Base-by-base conservation (phyloP, 306 rosid species). In the Rosa lucieae region DNA sequence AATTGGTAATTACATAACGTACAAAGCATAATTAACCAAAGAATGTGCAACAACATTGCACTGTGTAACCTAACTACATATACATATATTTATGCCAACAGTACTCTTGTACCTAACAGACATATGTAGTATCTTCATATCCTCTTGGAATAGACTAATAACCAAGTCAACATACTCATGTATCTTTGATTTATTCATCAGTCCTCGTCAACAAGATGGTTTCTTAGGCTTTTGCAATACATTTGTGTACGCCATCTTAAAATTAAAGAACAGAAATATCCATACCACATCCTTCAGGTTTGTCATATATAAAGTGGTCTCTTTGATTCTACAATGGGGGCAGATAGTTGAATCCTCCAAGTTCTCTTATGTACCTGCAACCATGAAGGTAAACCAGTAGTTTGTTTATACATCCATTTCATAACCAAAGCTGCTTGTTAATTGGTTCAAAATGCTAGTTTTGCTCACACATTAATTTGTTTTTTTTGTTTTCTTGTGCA, bases 301-400 rank as follows among this genome's bases (percentile, higher is more conserved):
- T 18, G 61, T 53, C 5, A 67, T 67, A 67, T 67, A 67, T 67
- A 67, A 39, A 39, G 11, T 7, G 29, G 48, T 3, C 0, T 42
- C 44, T 15, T 67, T 18, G 21, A 40, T 40, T 67, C 29, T 67
- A 66, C 70, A 66, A 67, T 67, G 72, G 29, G 29, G 49, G 72
- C 12, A 67, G 13, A 39, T 18, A 18, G 29, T 67, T 40, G 72
- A 67, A 67, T 67, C 7, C 26, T 15, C 21, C 26, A 8, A 39
- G 5, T 18, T 40, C 49, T 67, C 70, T 2, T 23, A 23, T 23
- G 1, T 2, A 7, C 7, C 23, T 18, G 49, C 49, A n/a, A 20
- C 29, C 72, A 67, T 67, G 72, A 67, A 67, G 72, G 72, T 67
- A 67, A n/a, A 53, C 59, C 62, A 20, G 62, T 55, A 55, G 26